These are phyloP conservation scores for Stellera chamaejasme DNA, from an alignment of 345 rosid species.

Conservation along the genomic window DNA sequence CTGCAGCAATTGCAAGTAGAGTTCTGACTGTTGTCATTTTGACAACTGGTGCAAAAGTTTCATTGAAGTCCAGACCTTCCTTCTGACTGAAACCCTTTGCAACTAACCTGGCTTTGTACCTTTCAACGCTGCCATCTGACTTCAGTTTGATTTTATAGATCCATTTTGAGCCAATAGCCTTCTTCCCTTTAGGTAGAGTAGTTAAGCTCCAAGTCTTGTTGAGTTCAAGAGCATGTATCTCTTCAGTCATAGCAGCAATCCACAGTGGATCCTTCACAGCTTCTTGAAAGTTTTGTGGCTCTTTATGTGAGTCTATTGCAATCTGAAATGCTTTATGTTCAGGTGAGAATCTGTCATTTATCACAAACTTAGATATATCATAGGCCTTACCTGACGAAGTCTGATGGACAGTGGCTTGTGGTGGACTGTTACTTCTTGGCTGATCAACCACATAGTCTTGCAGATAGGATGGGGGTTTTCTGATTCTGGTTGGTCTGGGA, in stretches of 20 bases:
- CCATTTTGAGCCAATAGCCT: conserved; percentile 6
- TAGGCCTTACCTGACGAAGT: background rate
- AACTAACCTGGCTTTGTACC: background rate
- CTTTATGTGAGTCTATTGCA: too few relatives aligned
- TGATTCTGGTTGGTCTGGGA: too few relatives aligned
- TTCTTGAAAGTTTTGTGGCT: background rate
- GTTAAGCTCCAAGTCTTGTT: background rate
- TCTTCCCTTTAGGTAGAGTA: too few relatives aligned
- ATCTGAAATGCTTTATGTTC: too few relatives aligned
- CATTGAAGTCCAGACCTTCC: conserved; percentile 4
- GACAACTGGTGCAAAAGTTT: background rate
- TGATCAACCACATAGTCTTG: too few relatives aligned
- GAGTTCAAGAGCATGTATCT: background rate
- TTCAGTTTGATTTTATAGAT: conserved; percentile 7
- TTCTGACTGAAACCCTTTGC: conserved; percentile 7
- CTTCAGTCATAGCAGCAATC: background rate
- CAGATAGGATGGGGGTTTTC: too few relatives aligned
- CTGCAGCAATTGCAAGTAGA: background rate
- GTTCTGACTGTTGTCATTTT: background rate
- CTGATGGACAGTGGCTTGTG: too few relatives aligned
- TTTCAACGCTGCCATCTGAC: background rate
- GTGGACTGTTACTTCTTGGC: too few relatives aligned
- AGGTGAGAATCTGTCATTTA: too few relatives aligned
- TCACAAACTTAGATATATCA: too few relatives aligned
- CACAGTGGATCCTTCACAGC: background rate